A percentile compares a stretch with the other conserved stretches of the same genome.
Evolutionary conservation across 495 filamentous ascomycete genomes (phyloP).

Genomic region (Clohesyomyces aquaticus): DNA sequence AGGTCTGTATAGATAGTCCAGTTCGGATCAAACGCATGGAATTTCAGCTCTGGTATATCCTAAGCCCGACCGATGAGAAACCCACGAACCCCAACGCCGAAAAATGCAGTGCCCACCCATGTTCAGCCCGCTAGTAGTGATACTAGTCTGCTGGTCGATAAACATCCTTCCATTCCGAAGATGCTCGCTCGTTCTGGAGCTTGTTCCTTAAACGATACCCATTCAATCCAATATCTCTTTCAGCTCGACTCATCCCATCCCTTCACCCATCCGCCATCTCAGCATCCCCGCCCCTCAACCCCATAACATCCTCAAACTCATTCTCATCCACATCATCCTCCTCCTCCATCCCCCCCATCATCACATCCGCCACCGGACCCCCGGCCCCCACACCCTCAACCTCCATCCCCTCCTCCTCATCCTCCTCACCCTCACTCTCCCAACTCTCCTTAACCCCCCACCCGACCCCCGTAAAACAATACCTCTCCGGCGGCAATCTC

Average conservation of each 20-base stretch:
- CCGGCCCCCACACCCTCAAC: constrained; percentile 38
- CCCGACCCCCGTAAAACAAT: constrained; percentile 80
- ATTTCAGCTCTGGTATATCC: constrained; percentile 35
- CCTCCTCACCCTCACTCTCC: constrained; percentile 57
- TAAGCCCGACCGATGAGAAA: constrained; percentile 1
- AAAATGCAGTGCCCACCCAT: constrained; percentile 33
- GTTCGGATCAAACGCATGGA: too few species aligned
- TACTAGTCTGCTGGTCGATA: not conserved
- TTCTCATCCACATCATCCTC: constrained; percentile 39
- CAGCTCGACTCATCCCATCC: not conserved
- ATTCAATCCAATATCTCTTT: too few species aligned
- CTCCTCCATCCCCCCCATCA: constrained; percentile 20
- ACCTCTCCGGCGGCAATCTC: constrained; percentile 85
- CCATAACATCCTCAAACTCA: constrained; percentile 42
- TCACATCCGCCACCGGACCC: constrained; percentile 1
- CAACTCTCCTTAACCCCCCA: constrained; percentile 85
- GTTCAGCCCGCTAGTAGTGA: not conserved
- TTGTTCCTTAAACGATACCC: too few species aligned
- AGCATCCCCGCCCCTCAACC: constrained; percentile 42
- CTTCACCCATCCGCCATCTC: constrained; percentile 55
- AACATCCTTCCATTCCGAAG: not conserved
- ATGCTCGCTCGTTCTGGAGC: too few species aligned
- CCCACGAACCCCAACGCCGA: constrained; percentile 39
- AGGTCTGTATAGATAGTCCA: too few species aligned
- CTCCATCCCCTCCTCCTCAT: constrained; percentile 61